Evolutionary conservation across 305 asterid genomes (phyloP), one percentile per base, ranked within the genome.

Genomic region (Salvia sclarea): DNA sequence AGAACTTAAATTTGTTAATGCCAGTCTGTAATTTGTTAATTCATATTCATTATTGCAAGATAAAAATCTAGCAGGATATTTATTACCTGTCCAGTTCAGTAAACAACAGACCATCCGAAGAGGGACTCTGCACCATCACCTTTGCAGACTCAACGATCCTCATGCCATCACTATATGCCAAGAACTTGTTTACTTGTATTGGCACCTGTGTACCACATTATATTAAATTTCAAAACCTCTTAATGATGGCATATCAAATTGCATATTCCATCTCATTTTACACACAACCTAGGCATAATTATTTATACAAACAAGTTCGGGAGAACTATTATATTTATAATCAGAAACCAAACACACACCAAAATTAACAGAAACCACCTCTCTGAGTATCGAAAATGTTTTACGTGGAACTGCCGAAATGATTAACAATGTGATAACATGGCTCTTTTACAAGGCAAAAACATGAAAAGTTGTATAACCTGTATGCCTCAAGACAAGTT

Each of bases 121-220:
- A 47, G 11, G 78, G 47, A 69, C 75, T 45, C 64, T 60, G 88
- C 17, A 78, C 43, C 0, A 73, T 30, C 50, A 76, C 84, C 79
- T 82, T 89, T 44, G 91, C 85, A 18, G 90, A 77, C 60, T 92
- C 96, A 13, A 89, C 62, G 40, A 92, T 80, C 81, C 81, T 89
- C 87, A 92, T 83, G 60, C 96, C 96, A 68, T 92, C 98, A 77
- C 83, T 84, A 49, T 83, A 81, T 3, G 92, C 96, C 86, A 92
- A 75, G 82, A 69, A 78, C 63, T 79, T 92, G 86, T 92, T 89
- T 70, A 92, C 96, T 83, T 89, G 98, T 71, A 92, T 89, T 25
- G 98, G 95, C 68, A 87, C 96, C 97, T 91, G 61, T 6, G 28
- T 33, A 54, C 37, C 33, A 6, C 33, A 43, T 11, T 16, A 20